phyloP scores from a whole-genome alignment of 1,139 yeast species.

The Tardiomyces depauwii region DNA sequence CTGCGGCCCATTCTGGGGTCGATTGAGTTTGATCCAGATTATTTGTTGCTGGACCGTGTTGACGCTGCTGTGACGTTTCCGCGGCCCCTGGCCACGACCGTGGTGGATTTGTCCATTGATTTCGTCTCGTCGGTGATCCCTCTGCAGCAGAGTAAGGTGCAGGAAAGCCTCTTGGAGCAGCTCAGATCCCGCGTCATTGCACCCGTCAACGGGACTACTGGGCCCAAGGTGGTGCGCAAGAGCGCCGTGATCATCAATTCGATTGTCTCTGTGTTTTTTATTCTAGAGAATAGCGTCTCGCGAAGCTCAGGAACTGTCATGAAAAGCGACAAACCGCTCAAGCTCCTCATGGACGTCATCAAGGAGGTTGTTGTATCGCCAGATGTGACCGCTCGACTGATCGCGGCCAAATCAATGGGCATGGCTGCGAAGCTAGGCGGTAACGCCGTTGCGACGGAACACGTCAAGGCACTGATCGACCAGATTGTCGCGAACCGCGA shows the following conservation, averaged over 20 bases:
- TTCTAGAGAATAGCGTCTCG: background rate
- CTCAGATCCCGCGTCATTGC: conserved; percentile 42
- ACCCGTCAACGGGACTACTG: conserved; percentile 7
- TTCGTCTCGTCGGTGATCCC: conserved; percentile 66
- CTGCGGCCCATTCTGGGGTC: conserved; percentile 7
- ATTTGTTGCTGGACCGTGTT: background rate
- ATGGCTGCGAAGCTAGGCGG: conserved; percentile 37
- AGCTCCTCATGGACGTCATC: conserved; percentile 46
- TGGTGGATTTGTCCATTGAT: conserved; percentile 65
- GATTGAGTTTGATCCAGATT: conserved; percentile 6
- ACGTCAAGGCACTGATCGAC: conserved; percentile 44
- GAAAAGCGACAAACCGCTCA: background rate
- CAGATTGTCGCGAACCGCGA: conserved; percentile 48
- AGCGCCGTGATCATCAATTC: conserved; percentile 51
- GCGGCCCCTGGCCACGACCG: conserved; percentile 2
- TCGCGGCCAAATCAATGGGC: conserved; percentile 65
- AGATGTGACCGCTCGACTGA: conserved; percentile 26
- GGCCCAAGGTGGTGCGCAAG: conserved; percentile 22
- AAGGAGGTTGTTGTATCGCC: conserved; percentile 32
- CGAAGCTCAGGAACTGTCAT: background rate
- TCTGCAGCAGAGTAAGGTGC: conserved; percentile 65
- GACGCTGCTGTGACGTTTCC: conserved; percentile 5
- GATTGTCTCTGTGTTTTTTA: conserved; percentile 38
- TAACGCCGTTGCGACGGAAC: conserved; percentile 32
- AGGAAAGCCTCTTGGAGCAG: conserved; percentile 75